Percentiles rank a stretch among this genome's conserved stretches.
These are phyloP conservation scores for Penicillium crustosum DNA, from an alignment of 2,329 filamentous ascomycete genomes.

Conservation along the genomic window DNA sequence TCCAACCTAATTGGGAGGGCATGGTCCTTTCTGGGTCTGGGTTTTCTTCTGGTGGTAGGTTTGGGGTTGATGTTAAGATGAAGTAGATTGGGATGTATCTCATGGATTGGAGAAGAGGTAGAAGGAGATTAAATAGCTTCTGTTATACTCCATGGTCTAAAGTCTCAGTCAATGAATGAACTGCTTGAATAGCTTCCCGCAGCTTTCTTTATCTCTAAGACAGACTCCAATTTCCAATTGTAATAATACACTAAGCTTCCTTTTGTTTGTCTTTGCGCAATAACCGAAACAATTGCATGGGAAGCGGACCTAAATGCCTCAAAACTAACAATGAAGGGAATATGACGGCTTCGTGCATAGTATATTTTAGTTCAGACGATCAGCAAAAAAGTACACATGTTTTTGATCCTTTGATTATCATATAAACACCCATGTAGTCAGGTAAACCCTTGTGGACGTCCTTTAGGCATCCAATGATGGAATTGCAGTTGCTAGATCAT, in stretches of 20 bases:
- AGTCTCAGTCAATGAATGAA: neutral
- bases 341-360: neutral
- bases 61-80: neutral
- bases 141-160: neutral
- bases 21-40: neutral
- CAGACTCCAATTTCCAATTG: neutral
- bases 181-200: neutral
- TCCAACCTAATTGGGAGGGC: conserved; percentile 26
- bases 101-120: neutral
- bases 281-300: neutral
- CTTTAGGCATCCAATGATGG: neutral
- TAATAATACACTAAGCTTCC: neutral
- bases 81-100: too few species aligned
- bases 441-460: neutral
- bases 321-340: neutral
- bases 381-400: neutral
- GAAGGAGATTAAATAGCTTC: neutral
- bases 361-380: neutral
- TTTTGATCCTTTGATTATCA: neutral
- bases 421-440: neutral
- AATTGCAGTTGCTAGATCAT: neutral
- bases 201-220: neutral
- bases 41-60: neutral
- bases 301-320: neutral
- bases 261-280: neutral